phyloP scores from a whole-genome alignment of 1,139 yeast genomes.

The Blastobotrys malaysiensis region DNA sequence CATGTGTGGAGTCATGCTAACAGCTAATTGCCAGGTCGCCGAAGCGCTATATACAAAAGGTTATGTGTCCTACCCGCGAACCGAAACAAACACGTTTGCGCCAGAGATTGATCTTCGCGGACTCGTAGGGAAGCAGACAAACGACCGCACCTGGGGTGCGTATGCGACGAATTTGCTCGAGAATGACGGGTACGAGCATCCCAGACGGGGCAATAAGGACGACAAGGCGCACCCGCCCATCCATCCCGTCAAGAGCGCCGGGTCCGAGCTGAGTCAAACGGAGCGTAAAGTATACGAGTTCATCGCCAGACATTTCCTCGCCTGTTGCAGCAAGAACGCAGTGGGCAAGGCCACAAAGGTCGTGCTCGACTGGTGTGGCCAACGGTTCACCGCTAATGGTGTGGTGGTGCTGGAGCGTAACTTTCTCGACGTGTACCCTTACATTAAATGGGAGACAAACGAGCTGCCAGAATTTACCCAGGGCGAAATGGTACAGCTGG shows the following conservation, averaged over 20 bases:
- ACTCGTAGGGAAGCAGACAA: constrained; percentile 56
- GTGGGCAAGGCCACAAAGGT: constrained; percentile 65
- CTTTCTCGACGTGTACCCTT: constrained; percentile 73
- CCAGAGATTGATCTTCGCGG: constrained; percentile 60
- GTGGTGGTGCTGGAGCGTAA: constrained; percentile 65
- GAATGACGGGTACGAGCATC: constrained; percentile 41
- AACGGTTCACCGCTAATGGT: constrained; percentile 65
- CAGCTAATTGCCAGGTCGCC: constrained; percentile 39
- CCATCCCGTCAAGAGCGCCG: constrained; percentile 61
- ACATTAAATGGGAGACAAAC: constrained; percentile 69
- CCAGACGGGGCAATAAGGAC: constrained; percentile 76
- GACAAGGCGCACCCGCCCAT: constrained; percentile 99
- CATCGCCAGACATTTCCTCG: constrained; percentile 79
- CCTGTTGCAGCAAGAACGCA: constrained; percentile 91
- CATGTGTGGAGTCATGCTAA: neutral
- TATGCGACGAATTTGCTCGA: constrained; percentile 36
- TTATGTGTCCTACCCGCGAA: constrained; percentile 89
- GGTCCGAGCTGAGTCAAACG: constrained; percentile 38
- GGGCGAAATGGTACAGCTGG: constrained; percentile 52
- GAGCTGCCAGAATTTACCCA: constrained; percentile 59
- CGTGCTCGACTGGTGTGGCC: constrained; percentile 71
- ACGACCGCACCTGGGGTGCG: constrained; percentile 43
- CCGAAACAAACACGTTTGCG: constrained; percentile 91
- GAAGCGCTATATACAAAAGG: constrained; percentile 84
- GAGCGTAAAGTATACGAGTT: constrained; percentile 81